Base-by-base conservation (phyloP, 805 yeast species). In the Kodamaea laetipori region DNA sequence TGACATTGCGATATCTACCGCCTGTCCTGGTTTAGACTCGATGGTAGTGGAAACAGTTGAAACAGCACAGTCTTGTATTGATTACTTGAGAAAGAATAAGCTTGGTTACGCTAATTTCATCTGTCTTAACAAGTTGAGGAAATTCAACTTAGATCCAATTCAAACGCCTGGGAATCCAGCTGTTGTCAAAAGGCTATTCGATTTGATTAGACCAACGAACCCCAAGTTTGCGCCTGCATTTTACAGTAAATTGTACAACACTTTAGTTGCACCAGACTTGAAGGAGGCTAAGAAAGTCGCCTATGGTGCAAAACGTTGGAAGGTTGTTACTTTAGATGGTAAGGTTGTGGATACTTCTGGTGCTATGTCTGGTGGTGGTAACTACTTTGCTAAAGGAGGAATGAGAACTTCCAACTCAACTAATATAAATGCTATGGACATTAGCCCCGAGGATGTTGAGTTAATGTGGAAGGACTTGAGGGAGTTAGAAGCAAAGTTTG, bases 301-400 rank as follows among this genome's bases (percentile, higher is more conserved):
- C 0, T 92, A 84, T 67, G 94, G 95, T 1, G 64, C 74, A 3
- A 80, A 73, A 52, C 72, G 98, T 54, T 86, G 80, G 75, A 77
- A 95, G 54, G 98, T 92, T 17, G 98, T 95, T 0, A 90, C 98
- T 0, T 61, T 90, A 6, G 95, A 87, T 61, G 99, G 99, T 17
- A 85, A 89, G 54, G 69, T 94, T 16, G 92, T 94, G 44, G 97
- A 90, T 55, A 81, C 84, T 11, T 86, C 96, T 2, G 99, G 99
- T 63, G 87, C 97, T 1, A 82, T 95, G 83, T 81, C 95, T 37
- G 99, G 99, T 55, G 99, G 99, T 66, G 99, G 98, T 41, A 77
- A 74, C 43, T 70, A 76, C 30, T 77, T 74, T 6, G 74, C 77
- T 12, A 76, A 76, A 39, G 99, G 98, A 4, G 83, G 85, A 2